These are phyloP conservation scores for Amanita jacksonii DNA, from an alignment of 768 basidiomycete genomes.

Conservation along the genomic window DNA sequence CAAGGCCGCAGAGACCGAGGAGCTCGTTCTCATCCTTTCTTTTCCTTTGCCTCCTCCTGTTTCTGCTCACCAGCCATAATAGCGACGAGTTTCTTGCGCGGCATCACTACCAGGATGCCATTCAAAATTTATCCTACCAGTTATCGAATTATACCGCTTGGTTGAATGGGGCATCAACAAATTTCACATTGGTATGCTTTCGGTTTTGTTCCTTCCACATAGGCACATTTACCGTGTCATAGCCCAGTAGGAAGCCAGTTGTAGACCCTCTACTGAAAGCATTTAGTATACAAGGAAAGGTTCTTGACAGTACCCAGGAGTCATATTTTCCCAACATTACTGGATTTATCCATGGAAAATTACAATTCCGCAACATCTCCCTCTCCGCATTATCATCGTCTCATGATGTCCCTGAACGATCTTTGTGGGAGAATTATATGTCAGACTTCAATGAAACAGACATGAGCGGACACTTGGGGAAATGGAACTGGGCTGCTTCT, in stretches of 20 bases:
- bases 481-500: slow-evolving; percentile 65
- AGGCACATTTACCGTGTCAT: slow-evolving; percentile 2
- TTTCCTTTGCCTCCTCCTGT: slow-evolving; percentile 65
- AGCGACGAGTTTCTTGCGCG: slow-evolving; percentile 57
- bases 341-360: slow-evolving; percentile 63
- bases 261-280: slow-evolving; percentile 38
- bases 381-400: slow-evolving; percentile 24
- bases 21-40: slow-evolving; percentile 66
- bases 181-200: slow-evolving; percentile 53
- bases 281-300: slow-evolving; percentile 35
- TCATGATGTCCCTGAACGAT: background rate
- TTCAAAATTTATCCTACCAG: slow-evolving; percentile 48
- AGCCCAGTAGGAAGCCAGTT: slow-evolving; percentile 40
- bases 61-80: slow-evolving; percentile 70
- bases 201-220: slow-evolving; percentile 3
- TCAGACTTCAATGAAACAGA: slow-evolving; percentile 40
- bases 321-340: slow-evolving; percentile 74
- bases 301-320: slow-evolving; percentile 32
- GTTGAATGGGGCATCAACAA: slow-evolving; percentile 56
- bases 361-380: slow-evolving; percentile 58
- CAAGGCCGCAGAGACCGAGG: slow-evolving; percentile 26
- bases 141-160: slow-evolving; percentile 69
- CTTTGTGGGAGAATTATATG: slow-evolving; percentile 33
- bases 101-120: slow-evolving; percentile 57
- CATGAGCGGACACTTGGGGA: slow-evolving; percentile 35